Conservation (phyloP, 345 rosid genomes). For the Citrus cavaleriei region DNA sequence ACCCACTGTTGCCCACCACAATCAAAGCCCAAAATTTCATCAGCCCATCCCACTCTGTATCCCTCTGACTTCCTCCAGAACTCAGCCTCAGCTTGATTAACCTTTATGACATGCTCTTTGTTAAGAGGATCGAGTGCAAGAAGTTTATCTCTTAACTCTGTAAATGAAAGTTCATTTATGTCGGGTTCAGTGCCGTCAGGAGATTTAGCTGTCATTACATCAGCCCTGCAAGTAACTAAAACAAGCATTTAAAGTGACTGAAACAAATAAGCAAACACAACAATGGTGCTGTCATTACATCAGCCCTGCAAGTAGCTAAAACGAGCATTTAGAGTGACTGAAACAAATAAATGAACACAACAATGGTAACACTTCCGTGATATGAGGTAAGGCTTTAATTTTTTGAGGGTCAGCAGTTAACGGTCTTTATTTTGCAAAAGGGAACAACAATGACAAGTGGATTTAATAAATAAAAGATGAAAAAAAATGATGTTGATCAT, state of each 20-base stretch:
- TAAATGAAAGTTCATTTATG: conserved; percentile 68
- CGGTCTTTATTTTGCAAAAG: not conserved
- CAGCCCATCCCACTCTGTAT: conserved; percentile 94
- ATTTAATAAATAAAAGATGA: not conserved
- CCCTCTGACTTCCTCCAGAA: conserved; percentile 98
- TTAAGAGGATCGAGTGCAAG: conserved; percentile 92
- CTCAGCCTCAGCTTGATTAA: conserved; percentile 91
- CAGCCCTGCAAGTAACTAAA: conserved; percentile 45
- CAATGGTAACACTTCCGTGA: not conserved
- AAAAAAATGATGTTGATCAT: not conserved
- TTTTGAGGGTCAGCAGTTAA: not conserved
- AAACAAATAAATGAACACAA: not conserved
- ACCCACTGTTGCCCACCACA: conserved; percentile 99
- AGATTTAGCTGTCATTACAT: conserved; percentile 39
- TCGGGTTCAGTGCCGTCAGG: conserved; percentile 41
- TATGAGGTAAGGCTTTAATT: not conserved
- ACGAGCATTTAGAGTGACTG: no score
- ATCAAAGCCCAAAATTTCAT: conserved; percentile 95
- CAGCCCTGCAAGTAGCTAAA: no score
- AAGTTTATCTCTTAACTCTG: conserved; percentile 89
- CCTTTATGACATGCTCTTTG: conserved; percentile 68
- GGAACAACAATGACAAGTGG: not conserved
- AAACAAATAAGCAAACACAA: conserved; percentile 4
- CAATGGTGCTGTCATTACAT: not conserved
- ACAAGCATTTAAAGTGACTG: conserved; percentile 12